phyloP scores from a whole-genome alignment of 768 basidiomycete genomes.

The Wakefieldia striispora region DNA sequence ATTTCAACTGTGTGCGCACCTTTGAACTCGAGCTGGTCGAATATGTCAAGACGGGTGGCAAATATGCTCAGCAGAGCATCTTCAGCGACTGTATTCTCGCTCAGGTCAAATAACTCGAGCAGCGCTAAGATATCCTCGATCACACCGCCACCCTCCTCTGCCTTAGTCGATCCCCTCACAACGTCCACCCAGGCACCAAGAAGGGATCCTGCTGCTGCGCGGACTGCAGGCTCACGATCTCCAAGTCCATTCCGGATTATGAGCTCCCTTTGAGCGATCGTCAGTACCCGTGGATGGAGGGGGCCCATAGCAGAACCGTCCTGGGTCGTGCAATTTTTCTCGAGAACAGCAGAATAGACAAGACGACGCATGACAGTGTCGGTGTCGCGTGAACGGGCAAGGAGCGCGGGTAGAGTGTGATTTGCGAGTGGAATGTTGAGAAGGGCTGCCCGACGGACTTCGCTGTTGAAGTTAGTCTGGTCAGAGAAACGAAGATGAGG shows the following conservation, averaged over 20 bases:
- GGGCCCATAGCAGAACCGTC: constrained; percentile 44
- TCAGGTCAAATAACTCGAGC: constrained; percentile 58
- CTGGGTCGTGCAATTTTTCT: constrained; percentile 35
- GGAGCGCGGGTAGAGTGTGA: constrained; percentile 59
- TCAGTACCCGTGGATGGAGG: constrained; percentile 63
- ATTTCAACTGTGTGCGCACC: constrained; percentile 41
- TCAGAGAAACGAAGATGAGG: neutral
- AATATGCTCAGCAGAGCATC: constrained; percentile 77
- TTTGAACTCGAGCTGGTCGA: constrained; percentile 66
- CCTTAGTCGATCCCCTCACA: constrained; percentile 34
- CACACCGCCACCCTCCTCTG: constrained; percentile 37
- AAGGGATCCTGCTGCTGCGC: constrained; percentile 68
- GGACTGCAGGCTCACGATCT: constrained; percentile 76
- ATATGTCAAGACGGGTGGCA: constrained; percentile 57
- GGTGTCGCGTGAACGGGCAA: constrained; percentile 76
- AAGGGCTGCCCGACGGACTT: constrained; percentile 81
- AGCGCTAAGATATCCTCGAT: constrained; percentile 45
- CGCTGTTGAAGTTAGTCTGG: constrained; percentile 43
- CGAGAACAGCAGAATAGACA: constrained; percentile 62
- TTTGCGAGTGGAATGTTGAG: constrained; percentile 62
- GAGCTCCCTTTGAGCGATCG: constrained; percentile 69
- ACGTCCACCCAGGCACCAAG: constrained; percentile 75
- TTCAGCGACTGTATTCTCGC: constrained; percentile 59
- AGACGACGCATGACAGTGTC: constrained; percentile 74
- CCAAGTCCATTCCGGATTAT: constrained; percentile 82